Base-by-base conservation (phyloP, 2,329 filamentous ascomycete genomes). In the Pseudocercospora vitis region DNA sequence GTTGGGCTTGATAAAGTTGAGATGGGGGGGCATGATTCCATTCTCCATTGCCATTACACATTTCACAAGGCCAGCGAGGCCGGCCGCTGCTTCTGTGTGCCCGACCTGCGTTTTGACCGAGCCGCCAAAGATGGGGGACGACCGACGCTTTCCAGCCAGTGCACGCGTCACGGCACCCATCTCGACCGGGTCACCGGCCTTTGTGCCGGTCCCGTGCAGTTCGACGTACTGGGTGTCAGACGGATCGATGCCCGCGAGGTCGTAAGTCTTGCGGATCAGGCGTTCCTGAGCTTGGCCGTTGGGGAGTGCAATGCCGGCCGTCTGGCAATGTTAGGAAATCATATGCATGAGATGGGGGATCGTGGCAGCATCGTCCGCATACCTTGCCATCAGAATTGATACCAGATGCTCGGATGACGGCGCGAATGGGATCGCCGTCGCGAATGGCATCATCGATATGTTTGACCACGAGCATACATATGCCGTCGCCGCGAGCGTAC, bases 21-120 rank as follows among this genome's bases (percentile, higher is more conserved):
- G 57, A 16, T 66, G 44, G 16, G 46, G 47, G 31, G 52, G 48
- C 12, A 47, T 44, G 7, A 47, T 31, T 28, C 23, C 39, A 19
- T 46, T 32, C 40, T 46, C 33, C 18, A 57, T 14, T 28, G 51
- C 51, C 11, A 50, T 21, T 28, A 32, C 29, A 39, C 26, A 42
- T 50, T 75, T 75, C 16, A 81, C 65, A 6, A 81, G 48, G 6
- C 76, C 75, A 0, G 78, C 77, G 12, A 81, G 62, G 0, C 78
- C 79, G 2, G 77, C 76, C 1, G 75, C 71, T 7, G 76, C 76
- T 61, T 81, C 79, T 0, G 74, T 75, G 57, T 81, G 78, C 14
- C 79, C 79, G 11, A 70, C 50, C 12, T 70, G 66, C 11, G 61
- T 64, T 46, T 71, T 70, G 28, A 70, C 61, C 1, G 63, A 64